A percentile compares a stretch with the other conserved stretches of the same genome.
Evolutionary conservation across 2,329 filamentous ascomycete species (phyloP).

Genomic region (Triangularia setosa): DNA sequence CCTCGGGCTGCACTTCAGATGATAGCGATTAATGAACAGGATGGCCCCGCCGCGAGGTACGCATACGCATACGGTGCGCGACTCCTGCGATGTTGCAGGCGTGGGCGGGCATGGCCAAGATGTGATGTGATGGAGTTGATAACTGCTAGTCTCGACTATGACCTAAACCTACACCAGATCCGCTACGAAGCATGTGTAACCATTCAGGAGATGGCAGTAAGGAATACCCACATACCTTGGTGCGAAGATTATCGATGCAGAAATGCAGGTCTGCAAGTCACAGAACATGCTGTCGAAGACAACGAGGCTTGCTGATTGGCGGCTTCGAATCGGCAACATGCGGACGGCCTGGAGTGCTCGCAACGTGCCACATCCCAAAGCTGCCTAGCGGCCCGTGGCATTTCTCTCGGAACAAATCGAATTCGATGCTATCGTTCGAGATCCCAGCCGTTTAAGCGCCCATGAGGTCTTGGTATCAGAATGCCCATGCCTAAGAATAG

Average conservation of each 20-base stretch:
- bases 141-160: neutral
- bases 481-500: neutral
- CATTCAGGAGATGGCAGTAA: neutral
- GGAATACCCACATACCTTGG: neutral
- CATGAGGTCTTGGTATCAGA: constrained; percentile 14
- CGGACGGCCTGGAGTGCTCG: neutral
- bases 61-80: neutral
- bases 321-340: neutral
- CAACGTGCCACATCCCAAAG: constrained; percentile 7
- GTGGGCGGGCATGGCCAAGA: constrained; percentile 6
- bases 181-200: neutral
- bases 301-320: neutral
- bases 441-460: constrained; percentile 21
- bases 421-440: constrained; percentile 9
- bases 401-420: constrained; percentile 14
- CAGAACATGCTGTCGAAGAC: neutral
- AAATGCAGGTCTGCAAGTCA: constrained; percentile 12
- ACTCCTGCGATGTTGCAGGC: neutral
- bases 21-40: neutral
- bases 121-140: constrained; percentile 3
- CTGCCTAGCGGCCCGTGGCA: constrained; percentile 15
- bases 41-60: neutral
- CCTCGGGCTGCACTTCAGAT: neutral
- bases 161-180: neutral
- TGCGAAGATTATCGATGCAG: constrained; percentile 5